Percentiles rank a stretch among this genome's conserved stretches.
Evolutionary conservation across 805 yeast species (phyloP).

Genomic region (Tetrapisispora pingtungensis): DNA sequence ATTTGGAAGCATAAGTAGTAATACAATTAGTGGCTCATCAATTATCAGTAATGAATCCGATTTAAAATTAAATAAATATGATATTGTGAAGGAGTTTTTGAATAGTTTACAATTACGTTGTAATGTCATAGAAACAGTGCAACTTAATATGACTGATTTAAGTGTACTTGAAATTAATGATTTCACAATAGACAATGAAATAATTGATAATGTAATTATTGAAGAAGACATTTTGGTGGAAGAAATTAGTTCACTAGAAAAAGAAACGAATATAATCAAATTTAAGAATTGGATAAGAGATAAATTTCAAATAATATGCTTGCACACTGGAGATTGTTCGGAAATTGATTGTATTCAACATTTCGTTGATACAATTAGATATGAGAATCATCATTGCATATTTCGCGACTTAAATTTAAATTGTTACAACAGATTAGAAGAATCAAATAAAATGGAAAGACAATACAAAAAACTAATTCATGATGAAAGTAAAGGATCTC

Average conservation of each 20-base stretch:
- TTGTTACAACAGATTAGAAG: neutral
- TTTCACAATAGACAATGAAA: neutral
- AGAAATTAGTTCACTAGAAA: no score
- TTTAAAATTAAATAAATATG: constrained; percentile 10
- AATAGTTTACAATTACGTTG: constrained; percentile 7
- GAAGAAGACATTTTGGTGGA: neutral
- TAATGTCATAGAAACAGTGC: no score
- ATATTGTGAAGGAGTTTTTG: constrained; percentile 6
- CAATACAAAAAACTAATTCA: constrained; percentile 7
- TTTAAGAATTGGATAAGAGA: neutral
- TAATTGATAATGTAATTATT: neutral
- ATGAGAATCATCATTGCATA: neutral
- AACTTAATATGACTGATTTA: neutral
- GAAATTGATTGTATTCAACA: neutral
- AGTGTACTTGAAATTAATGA: neutral
- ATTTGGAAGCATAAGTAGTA: neutral
- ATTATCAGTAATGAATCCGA: neutral
- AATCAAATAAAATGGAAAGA: neutral
- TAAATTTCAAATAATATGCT: neutral
- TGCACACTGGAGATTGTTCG: neutral
- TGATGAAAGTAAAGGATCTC: constrained; percentile 9
- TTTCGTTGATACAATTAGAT: neutral
- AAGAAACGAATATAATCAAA: neutral
- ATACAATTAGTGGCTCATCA: neutral
- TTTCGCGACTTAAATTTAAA: neutral